Conservation (phyloP, 2,329 filamentous ascomycete species). For the Dendrostoma leiphaemia region DNA sequence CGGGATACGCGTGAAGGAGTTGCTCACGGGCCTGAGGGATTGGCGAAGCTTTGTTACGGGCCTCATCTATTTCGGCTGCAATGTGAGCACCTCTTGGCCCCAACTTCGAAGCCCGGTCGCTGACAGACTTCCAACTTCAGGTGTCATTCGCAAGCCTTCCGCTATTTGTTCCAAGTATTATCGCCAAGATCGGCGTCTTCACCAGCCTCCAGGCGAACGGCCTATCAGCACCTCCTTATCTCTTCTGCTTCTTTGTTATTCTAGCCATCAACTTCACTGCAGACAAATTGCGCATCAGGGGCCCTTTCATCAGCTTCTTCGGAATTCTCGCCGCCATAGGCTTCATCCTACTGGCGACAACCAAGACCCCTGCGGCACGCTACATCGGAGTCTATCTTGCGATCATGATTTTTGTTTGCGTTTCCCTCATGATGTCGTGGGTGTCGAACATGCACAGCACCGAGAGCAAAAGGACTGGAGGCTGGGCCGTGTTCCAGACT, state of each 20-base stretch:
- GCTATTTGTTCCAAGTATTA: conserved; percentile 31
- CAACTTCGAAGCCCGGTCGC: background rate
- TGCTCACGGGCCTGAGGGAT: conserved; percentile 21
- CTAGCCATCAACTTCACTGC: conserved; percentile 33
- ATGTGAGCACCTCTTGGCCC: conserved; percentile 15
- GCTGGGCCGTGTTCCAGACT: conserved; percentile 34
- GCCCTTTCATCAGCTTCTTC: conserved; percentile 35
- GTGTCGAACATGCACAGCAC: conserved; percentile 34
- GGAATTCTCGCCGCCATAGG: conserved; percentile 34
- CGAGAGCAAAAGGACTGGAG: conserved; percentile 35
- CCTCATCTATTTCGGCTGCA: conserved; percentile 38
- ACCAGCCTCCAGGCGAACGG: conserved; percentile 32
- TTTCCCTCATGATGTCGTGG: conserved; percentile 35
- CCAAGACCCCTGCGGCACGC: conserved; percentile 28
- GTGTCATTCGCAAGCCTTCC: conserved; percentile 30
- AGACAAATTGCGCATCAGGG: conserved; percentile 34
- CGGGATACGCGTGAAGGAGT: conserved; percentile 20
- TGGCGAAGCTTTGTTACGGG: conserved; percentile 20
- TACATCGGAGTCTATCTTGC: conserved; percentile 37
- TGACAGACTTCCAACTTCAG: background rate
- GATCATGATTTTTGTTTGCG: conserved; percentile 35
- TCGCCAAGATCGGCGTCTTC: conserved; percentile 34
- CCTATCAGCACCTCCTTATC: conserved; percentile 37
- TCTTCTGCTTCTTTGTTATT: conserved; percentile 38
- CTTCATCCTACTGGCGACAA: conserved; percentile 38